Evolutionary conservation across 1,284 basidiomycete genomes (phyloP).

Genomic region (Cryptococcus sp.): DNA sequence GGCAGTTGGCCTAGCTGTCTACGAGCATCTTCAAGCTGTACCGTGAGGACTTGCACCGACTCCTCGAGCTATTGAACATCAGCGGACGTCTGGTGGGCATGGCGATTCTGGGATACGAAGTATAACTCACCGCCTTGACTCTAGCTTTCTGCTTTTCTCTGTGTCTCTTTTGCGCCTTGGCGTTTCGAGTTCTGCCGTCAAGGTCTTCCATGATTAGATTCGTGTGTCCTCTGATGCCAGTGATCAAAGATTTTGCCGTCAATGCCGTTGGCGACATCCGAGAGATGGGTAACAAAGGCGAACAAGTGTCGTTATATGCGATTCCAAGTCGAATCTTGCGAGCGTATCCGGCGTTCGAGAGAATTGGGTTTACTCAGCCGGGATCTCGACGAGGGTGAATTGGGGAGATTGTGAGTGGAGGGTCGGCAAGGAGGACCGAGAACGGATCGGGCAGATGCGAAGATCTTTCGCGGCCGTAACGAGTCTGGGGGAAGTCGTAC

Average conservation of each 20-base stretch:
- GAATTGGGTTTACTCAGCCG: too few relatives aligned
- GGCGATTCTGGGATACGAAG: not conserved
- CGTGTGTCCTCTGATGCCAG: conserved; percentile 14
- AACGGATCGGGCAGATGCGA: too few relatives aligned
- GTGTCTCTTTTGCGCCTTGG: conserved; percentile 85
- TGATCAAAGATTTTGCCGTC: conserved; percentile 13
- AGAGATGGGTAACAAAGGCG: not conserved
- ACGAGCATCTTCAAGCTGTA: conserved; percentile 47
- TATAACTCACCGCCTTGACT: conserved; percentile 72
- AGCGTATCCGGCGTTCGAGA: too few relatives aligned
- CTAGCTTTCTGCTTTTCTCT: conserved; percentile 90
- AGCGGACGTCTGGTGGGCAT: not conserved
- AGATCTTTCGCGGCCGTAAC: too few relatives aligned
- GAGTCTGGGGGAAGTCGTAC: too few relatives aligned
- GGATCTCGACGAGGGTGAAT: too few relatives aligned
- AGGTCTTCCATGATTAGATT: conserved; percentile 35
- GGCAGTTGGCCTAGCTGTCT: conserved; percentile 42
- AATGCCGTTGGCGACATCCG: conserved; percentile 19
- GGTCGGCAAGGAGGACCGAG: too few relatives aligned
- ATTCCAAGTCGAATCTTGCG: too few relatives aligned
- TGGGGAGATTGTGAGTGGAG: too few relatives aligned
- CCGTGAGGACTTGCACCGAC: conserved; percentile 38
- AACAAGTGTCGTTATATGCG: conserved; percentile 1
- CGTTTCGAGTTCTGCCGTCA: conserved; percentile 63
- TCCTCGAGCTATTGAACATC: conserved; percentile 40